These are phyloP conservation scores for Zygotorulaspora danielsina DNA, from an alignment of 805 yeast species.

Conservation along the genomic window DNA sequence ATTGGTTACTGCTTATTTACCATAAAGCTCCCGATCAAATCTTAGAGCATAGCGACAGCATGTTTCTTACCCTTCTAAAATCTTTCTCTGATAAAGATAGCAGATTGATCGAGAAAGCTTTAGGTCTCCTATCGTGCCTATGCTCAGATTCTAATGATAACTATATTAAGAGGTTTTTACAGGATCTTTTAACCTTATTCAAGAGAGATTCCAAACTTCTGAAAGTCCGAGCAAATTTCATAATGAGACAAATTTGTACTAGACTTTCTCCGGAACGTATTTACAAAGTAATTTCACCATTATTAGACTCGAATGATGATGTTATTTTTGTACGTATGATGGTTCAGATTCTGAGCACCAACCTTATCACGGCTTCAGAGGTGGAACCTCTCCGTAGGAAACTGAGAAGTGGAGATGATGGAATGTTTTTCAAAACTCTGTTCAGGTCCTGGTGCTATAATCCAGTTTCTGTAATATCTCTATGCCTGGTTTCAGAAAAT, in stretches of 20 bases:
- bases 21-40: constrained; percentile 58
- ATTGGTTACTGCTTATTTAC: constrained; percentile 85
- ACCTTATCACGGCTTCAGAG: constrained; percentile 81
- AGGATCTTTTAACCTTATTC: constrained; percentile 63
- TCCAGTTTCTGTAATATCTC: constrained; percentile 79
- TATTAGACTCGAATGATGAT: constrained; percentile 56
- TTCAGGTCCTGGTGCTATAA: constrained; percentile 91
- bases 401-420: constrained; percentile 64
- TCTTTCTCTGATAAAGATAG: constrained; percentile 55
- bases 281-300: constrained; percentile 73
- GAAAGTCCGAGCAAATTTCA: constrained; percentile 74
- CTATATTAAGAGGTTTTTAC: constrained; percentile 71
- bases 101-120: constrained; percentile 30
- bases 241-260: constrained; percentile 76
- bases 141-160: constrained; percentile 51
- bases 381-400: constrained; percentile 63
- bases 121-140: constrained; percentile 28
- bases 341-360: constrained; percentile 83
- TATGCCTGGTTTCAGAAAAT: constrained; percentile 81
- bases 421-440: constrained; percentile 64
- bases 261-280: constrained; percentile 79
- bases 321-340: constrained; percentile 70
- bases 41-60: constrained; percentile 53
- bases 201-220: constrained; percentile 63
- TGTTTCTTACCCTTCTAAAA: constrained; percentile 71